Base-by-base conservation (phyloP, 768 basidiomycete genomes). In the Pleurotus giganteus region DNA sequence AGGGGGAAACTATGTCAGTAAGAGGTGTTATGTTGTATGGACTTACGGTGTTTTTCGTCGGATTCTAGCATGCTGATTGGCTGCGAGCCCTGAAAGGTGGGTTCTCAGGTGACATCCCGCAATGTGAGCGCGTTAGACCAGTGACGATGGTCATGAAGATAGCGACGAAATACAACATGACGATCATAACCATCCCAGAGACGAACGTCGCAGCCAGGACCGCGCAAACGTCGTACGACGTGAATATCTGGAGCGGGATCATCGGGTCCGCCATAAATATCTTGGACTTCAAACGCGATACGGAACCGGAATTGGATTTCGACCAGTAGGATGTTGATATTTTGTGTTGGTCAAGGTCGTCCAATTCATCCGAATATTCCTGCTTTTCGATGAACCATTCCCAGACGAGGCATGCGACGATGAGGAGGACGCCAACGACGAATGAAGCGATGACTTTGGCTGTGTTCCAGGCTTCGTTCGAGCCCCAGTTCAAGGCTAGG, bases 91-190 rank as follows among this genome's bases (percentile, higher is more conserved):
- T n/a, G n/a, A n/a, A n/a, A n/a, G n/a, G n/a, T n/a, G n/a, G n/a
- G n/a, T n/a, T n/a, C n/a, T n/a, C n/a, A n/a, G n/a, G n/a, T n/a
- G n/a, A n/a, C n/a, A n/a, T n/a, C n/a, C n/a, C n/a, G n/a, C n/a
- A n/a, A n/a, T n/a, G n/a, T n/a, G n/a, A n/a, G n/a, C n/a, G n/a
- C n/a, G n/a, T n/a, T n/a, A 70, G 61, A 4, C 74, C 75, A 24
- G 65, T 65, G n/a, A 77, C 79, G 60, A 79, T 67, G 19, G 71
- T 73, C 65, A 78, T 73, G 64, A 82, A 81, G 47, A 81, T 77
- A 0, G 79, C 70, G 39, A 81, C 69, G 57, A 82, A 81, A 61
- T 82, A 82, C 63, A 81, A 80, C 70, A 75, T 74, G 47, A 78
- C 78, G 55, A 80, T 66, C 71, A 75, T 74, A 55, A 82, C 70